Base-by-base conservation (phyloP, 2,329 filamentous ascomycete species). In the Colletotrichum sp. region DNA sequence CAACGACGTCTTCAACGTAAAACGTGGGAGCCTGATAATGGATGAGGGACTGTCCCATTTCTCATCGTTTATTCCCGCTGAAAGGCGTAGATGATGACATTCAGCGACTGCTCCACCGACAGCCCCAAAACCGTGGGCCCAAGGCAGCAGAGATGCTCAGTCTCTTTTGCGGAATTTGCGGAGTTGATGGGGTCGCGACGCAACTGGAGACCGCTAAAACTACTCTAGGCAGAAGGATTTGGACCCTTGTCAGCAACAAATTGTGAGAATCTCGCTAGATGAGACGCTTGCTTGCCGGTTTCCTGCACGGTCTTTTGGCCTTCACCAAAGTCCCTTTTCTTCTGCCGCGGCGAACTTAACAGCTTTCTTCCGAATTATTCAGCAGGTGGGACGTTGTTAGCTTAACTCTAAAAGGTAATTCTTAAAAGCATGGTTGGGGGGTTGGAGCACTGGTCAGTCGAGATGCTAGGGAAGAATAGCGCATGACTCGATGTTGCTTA, bases 231-330 rank as follows among this genome's bases (percentile, higher is more conserved):
- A 68, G 66, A 68, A 39, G 66, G 66, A 68, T 59, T 68, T 13
- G 28, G 18, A 18, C 66, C 66, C 52, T 16, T n/a, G 66, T 18
- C 52, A 6, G 28, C 21, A 6, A 68, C 66, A 68, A 39, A 60
- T 59, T 68, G 66, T 28, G 52, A 36, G 39, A 68, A 68, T 68
- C 66, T 68, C 66, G 66, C 18, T 68, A 57, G 49, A 21, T 36
- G 30, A 68, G 65, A 68, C 44, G 65, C 30, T 26, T 34, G 65
- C 30, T 49, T 32, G 44, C 65, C 65, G n/a, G 28, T 49, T 24
- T 18, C 28, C 26, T 62, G 44, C 44, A 52, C 44, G 44, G 44
- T 52, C 44, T 52, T 52, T 52, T 52, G 44, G 44, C 10, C 1
- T 52, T 32, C 24, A 32, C 65, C 65, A 57, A 68, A 68, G 65